Evolutionary conservation across 306 rosid genomes (phyloP).

Genomic region (Trifolium repens): DNA sequence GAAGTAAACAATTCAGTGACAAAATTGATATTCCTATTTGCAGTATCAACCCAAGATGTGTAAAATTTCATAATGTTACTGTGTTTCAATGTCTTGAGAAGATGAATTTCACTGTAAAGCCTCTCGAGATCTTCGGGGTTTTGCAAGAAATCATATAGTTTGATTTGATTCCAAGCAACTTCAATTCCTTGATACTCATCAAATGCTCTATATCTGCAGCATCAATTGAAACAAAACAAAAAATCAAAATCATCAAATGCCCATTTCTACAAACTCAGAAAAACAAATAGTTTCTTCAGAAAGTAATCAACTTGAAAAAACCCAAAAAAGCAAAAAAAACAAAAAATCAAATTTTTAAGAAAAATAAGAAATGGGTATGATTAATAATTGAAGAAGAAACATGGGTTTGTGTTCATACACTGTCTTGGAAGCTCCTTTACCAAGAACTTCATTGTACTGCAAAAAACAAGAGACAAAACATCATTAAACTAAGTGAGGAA

Average conservation of each 20-base stretch:
- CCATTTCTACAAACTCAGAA: slow-evolving; percentile 31
- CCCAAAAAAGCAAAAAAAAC: not conserved
- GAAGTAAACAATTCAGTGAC: slow-evolving; percentile 97
- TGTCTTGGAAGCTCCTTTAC: slow-evolving; percentile 96
- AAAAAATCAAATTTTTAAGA: slow-evolving; percentile 8
- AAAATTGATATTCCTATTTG: slow-evolving; percentile 88
- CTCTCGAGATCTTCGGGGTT: slow-evolving; percentile 95
- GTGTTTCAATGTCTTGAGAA: slow-evolving; percentile 84
- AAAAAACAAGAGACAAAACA: slow-evolving; percentile 38
- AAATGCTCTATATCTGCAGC: slow-evolving; percentile 88
- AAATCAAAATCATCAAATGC: slow-evolving; percentile 25
- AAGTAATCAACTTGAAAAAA: slow-evolving; percentile 9
- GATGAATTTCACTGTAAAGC: slow-evolving; percentile 95
- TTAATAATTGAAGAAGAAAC: slow-evolving; percentile 1
- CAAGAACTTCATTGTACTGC: slow-evolving; percentile 92
- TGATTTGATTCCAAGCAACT: slow-evolving; percentile 98
- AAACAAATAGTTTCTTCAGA: not conserved
- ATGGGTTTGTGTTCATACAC: slow-evolving; percentile 63
- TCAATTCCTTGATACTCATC: slow-evolving; percentile 98
- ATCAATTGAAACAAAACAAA: slow-evolving; percentile 15
- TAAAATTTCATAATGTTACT: slow-evolving; percentile 89
- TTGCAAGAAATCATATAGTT: slow-evolving; percentile 84
- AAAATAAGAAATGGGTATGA: slow-evolving; percentile 24
- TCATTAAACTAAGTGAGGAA: slow-evolving; percentile 16
- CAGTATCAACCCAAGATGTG: slow-evolving; percentile 92